Evolutionary conservation across 225 moss, liverwort and hornwort genomes (phyloP).

Genomic region (Anthoceros angustus): DNA sequence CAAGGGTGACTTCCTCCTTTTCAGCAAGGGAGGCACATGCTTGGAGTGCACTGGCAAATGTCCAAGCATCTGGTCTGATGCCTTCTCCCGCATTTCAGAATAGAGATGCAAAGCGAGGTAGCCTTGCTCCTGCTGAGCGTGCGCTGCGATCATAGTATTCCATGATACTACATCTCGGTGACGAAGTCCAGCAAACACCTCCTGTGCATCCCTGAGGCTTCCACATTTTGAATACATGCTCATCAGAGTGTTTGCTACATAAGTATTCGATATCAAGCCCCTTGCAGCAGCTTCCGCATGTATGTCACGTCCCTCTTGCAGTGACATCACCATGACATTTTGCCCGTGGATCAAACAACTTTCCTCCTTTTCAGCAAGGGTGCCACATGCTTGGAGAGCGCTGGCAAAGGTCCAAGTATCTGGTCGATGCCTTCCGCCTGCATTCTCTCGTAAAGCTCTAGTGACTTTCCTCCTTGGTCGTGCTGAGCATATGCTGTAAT

Average conservation of each 20-base stretch:
- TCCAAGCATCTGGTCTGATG: neutral
- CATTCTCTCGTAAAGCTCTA: neutral
- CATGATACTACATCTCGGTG: neutral
- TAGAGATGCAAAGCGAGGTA: neutral
- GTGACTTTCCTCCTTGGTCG: neutral
- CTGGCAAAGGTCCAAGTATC: neutral
- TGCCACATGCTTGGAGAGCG: neutral
- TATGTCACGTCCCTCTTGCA: neutral
- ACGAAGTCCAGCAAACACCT: neutral
- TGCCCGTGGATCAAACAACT: neutral
- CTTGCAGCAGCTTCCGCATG: neutral
- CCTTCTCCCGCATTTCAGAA: neutral
- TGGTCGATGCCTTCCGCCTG: neutral
- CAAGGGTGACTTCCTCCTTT: neutral
- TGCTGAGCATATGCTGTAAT: neutral
- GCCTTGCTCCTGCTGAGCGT: neutral
- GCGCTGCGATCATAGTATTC: neutral
- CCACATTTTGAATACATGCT: neutral
- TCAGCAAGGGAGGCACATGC: neutral
- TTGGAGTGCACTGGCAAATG: neutral
- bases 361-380: neutral
- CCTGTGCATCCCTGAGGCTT: neutral
- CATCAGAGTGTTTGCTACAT: neutral
- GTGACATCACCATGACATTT: neutral
- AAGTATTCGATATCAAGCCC: neutral